Percentiles rank a stretch among this genome's conserved stretches.
Evolutionary conservation across 257 asterid genomes (phyloP).

Genomic region (Salvia hispanica): DNA sequence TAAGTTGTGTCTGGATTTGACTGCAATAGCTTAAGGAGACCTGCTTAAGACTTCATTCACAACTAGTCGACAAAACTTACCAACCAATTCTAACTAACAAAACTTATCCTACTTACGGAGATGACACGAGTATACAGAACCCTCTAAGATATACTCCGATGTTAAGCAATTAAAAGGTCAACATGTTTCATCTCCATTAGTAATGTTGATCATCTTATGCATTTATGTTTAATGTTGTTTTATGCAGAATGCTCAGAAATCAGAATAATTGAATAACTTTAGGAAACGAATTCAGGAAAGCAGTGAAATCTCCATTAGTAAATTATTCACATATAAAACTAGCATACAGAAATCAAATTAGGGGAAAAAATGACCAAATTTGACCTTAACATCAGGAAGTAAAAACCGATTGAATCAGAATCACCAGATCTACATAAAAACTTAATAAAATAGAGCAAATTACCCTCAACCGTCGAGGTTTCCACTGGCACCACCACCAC

Average conservation of each 20-base stretch:
- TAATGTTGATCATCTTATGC: neutral
- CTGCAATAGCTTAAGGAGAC: neutral
- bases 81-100: neutral
- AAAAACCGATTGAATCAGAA: too few relatives aligned
- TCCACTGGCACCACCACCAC: slow-evolving; percentile 52
- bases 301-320: neutral
- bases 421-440: slow-evolving; percentile 30
- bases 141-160: neutral
- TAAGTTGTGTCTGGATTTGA: too few relatives aligned
- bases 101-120: neutral
- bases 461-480: slow-evolving; percentile 75
- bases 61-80: slow-evolving; percentile 7
- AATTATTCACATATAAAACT: too few relatives aligned
- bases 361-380: neutral
- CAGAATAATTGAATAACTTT: neutral
- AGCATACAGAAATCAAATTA: too few relatives aligned
- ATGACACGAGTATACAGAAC: neutral
- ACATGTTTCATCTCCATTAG: slow-evolving; percentile 9
- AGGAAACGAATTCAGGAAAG: neutral
- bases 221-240: too few relatives aligned
- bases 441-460: slow-evolving; percentile 3
- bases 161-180: neutral
- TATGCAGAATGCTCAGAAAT: neutral
- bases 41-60: neutral
- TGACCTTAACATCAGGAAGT: neutral